Base-by-base conservation (phyloP, 2,329 filamentous ascomycete species). In the Aspergillus sp. region DNA sequence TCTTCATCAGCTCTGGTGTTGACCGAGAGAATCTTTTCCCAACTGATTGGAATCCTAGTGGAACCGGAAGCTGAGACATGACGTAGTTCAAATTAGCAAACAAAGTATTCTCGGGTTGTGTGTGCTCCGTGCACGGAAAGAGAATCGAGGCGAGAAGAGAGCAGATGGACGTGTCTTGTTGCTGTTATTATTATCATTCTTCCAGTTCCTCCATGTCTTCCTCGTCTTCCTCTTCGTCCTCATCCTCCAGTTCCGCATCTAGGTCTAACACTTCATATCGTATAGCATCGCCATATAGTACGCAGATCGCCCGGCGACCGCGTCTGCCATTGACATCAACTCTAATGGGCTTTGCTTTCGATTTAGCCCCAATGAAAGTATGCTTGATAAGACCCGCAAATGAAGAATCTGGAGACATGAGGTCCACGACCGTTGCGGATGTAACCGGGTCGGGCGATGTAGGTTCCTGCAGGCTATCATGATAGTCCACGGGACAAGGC, bases 201-300 rank as follows among this genome's bases (percentile, higher is more conserved):
- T 59, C 47, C 30, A 51, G 36, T 41, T 51, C 55, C 27, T 58
- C 59, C 13, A 39, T 53, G 8, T 62, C 57, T 11, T 68, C 70
- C 25, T 65, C 68, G 11, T 68, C 68, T 17, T 70, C 71, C 8
- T 63, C 65, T 7, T 72, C 70, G 6, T 69, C 70, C 17, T 67
- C 73, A 10, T 73, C 68, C 36, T 64, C 72, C 50, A 68, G 71
- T 41, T 73, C 76, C 63, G 79, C 75, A 68, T 81, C 84, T 64
- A 88, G 67, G 71, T 87, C 84, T 60, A 86, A 72, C 13, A 87
- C 81, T 51, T 81, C 77, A 71, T 85, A 87, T 61, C 82, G 80
- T 68, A 82, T 77, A 38, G 76, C 72, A 68, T 84, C 81, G 27
- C 81, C 77, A 48, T 84, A 85, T 61, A 87, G 68, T 27, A 87